Evolutionary conservation across 305 asterid genomes (phyloP), one percentile per base, ranked within the genome.

Genomic region (Fraxinus angustifolia): DNA sequence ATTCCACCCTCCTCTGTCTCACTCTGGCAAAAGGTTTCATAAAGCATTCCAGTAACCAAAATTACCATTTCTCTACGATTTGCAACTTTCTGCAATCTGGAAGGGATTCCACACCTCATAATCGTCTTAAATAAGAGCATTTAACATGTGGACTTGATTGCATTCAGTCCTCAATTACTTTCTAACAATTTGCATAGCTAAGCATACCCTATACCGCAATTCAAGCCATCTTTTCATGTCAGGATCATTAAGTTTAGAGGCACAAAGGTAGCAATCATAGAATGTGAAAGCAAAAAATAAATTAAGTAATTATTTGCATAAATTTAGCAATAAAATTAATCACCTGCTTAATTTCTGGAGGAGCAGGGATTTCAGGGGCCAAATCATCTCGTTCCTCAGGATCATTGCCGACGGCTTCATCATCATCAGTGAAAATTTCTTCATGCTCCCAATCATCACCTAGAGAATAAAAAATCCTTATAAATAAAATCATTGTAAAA

Each of bases 281-380:
- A 38, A 14, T 38, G 33, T 68, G 38, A 19, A 21, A 80, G 87
- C 88, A 73, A 65, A 11, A 10, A 30, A 33, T 11, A 68, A 7
- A 60, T 36, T 70, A 72, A 35, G 31, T 68, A 68, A 30, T 31
- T 68, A 26, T 65, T 23, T 1, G 26, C 10, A 17, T 56, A 7
- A 56, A 36, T 23, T 31, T 34, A 80, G 7, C 68, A 77, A 38
- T 11, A 40, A 68, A 58, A 75, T 76, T 35, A n/a, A 76, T 81
- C 33, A 91, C 99, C 98, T 93, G 98, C 91, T 94, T 96, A 78
- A 96, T 96, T 88, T 96, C 99, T 23, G 99, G 99, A 82, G 99
- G 98, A 77, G 97, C 98, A 78, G 90, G 92, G 67, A 87, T 83
- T 85, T 89, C 92, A 74, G 88, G 91, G 42, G 88, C 89, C 87